These are phyloP conservation scores for Calonectria pauciramosa DNA, from an alignment of 2,329 filamentous ascomycete species.

Conservation along the genomic window DNA sequence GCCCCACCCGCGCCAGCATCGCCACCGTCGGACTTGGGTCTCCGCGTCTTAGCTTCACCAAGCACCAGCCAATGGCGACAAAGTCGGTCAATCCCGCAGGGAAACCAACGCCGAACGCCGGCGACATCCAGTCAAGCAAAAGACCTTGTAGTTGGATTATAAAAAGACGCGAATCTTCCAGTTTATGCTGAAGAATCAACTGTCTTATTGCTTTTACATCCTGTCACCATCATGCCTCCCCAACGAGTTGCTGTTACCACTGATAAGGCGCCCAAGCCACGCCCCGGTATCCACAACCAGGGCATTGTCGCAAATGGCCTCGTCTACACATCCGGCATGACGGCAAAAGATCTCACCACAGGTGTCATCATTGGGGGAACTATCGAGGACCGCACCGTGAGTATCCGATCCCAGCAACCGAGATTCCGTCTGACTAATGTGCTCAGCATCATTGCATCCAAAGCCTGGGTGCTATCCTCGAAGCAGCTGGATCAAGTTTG, in stretches of 20 bases:
- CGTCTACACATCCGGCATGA: constrained; percentile 78
- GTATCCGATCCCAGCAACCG: constrained; percentile 12
- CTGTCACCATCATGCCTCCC: not conserved
- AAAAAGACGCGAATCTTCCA: not conserved
- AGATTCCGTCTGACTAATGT: not conserved
- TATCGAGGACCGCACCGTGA: constrained; percentile 72
- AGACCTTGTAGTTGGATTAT: not conserved
- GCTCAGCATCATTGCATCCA: constrained; percentile 70
- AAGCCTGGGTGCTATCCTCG: constrained; percentile 76
- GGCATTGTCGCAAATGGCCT: constrained; percentile 66
- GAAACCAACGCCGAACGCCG: not conserved
- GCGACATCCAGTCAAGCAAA: not conserved
- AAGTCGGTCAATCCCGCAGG: not conserved
- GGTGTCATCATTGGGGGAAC: constrained; percentile 72
- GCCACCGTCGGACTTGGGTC: not conserved
- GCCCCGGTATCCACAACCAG: constrained; percentile 25
- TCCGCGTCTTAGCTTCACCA: not conserved
- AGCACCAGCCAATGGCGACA: not conserved
- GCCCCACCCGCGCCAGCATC: not conserved
- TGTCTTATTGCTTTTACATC: not conserved
- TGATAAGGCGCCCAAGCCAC: constrained; percentile 14
- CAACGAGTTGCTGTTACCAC: not conserved
- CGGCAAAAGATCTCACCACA: constrained; percentile 68
- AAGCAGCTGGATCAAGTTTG: constrained; percentile 74
- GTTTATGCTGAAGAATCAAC: not conserved